Conservation (phyloP, 2,329 filamentous ascomycete species). For the Chaetothyriales sp. region DNA sequence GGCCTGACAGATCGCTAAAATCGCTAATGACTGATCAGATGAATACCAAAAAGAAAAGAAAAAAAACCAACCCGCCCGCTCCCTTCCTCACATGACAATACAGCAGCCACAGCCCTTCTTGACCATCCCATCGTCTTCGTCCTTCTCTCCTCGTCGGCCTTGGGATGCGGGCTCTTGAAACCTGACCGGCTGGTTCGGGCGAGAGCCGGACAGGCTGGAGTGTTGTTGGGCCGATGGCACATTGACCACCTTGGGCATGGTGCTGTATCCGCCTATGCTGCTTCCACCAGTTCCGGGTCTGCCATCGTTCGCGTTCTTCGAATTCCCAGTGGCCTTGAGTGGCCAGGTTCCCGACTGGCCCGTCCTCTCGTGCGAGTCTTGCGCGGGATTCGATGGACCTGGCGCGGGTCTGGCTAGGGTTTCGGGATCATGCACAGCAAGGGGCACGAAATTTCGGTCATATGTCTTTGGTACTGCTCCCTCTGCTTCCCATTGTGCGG, state of each 20-base stretch:
- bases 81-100: slow-evolving; percentile 50
- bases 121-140: slow-evolving; percentile 38
- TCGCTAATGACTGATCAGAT: background rate
- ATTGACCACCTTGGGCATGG: slow-evolving; percentile 33
- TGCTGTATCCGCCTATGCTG: slow-evolving; percentile 30
- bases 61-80: background rate
- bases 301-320: slow-evolving; percentile 15
- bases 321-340: slow-evolving; percentile 18
- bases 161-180: slow-evolving; percentile 18
- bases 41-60: background rate
- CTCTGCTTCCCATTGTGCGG: slow-evolving; percentile 90
- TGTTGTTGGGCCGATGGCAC: slow-evolving; percentile 11
- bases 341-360: slow-evolving; percentile 18
- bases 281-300: slow-evolving; percentile 30
- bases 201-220: slow-evolving; percentile 7
- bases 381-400: slow-evolving; percentile 2
- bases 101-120: slow-evolving; percentile 54
- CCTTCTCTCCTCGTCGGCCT: slow-evolving; percentile 31
- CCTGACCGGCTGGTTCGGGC: slow-evolving; percentile 27
- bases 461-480: slow-evolving; percentile 74
- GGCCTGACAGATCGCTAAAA: background rate
- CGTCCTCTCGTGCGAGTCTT: slow-evolving; percentile 11
- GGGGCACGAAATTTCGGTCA: slow-evolving; percentile 70
- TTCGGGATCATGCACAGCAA: slow-evolving; percentile 38
- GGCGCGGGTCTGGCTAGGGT: slow-evolving; percentile 10